Conservation (phyloP, 2,329 filamentous ascomycete species). For the Arthrobotrys megalospora region DNA sequence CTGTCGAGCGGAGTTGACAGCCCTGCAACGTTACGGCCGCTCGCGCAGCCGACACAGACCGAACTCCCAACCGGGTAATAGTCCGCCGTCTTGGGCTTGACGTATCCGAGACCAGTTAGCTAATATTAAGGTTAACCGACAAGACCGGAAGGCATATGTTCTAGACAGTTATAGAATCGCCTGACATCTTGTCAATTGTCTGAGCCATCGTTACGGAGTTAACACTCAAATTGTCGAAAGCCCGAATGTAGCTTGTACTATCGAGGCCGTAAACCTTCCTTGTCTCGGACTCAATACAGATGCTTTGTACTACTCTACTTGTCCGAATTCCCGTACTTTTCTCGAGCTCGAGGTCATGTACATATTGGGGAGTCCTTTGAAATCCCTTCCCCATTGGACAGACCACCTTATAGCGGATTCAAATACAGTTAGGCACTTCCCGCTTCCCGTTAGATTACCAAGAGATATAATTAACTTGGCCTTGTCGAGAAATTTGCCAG, state of each 20-base stretch:
- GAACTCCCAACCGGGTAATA: background rate
- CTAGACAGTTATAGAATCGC: background rate
- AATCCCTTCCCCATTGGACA: no score
- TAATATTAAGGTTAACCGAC: background rate
- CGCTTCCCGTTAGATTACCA: background rate
- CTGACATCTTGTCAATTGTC: no score
- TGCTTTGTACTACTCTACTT: no score
- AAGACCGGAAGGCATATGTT: background rate
- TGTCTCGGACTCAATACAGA: no score
- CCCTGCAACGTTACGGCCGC: background rate
- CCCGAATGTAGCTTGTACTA: no score
- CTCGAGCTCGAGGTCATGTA: no score
- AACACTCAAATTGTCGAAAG: no score
- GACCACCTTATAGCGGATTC: no score
- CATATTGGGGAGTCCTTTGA: no score
- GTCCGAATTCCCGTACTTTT: no score
- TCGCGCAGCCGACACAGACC: background rate
- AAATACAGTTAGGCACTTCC: background rate
- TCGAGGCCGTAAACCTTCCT: no score
- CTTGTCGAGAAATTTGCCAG: background rate
- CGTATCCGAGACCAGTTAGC: background rate
- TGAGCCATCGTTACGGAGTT: no score
- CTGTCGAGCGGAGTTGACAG: conserved; percentile 1
- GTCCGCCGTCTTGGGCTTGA: background rate
- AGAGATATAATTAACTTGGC: background rate